A percentile compares a stretch with the other conserved stretches of the same genome.
Conservation (phyloP, 2,329 filamentous ascomycete species). For the Aspergillus amoenus region DNA sequence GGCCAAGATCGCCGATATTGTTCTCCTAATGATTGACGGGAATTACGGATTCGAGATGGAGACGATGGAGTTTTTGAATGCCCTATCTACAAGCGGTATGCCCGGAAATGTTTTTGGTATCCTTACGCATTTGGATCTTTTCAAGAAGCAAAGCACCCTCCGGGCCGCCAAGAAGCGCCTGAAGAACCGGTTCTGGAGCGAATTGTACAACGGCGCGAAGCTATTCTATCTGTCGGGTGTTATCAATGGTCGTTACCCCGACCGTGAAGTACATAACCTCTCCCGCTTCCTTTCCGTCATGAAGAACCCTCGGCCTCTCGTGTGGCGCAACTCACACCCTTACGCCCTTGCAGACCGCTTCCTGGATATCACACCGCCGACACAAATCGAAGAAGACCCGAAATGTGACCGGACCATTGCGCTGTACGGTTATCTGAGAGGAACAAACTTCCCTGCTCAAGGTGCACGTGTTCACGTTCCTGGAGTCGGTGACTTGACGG, state of each 20-base stretch:
- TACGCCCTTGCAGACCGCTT: conserved; percentile 94
- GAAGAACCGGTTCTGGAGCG: conserved; percentile 95
- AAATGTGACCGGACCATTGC: conserved; percentile 91
- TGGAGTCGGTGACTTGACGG: conserved; percentile 83
- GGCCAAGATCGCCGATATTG: conserved; percentile 95
- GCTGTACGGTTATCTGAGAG: conserved; percentile 88
- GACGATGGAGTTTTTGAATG: conserved; percentile 98
- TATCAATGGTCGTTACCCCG: conserved; percentile 93
- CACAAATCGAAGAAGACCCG: conserved; percentile 79
- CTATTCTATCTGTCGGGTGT: conserved; percentile 96
- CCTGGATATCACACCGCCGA: conserved; percentile 91
- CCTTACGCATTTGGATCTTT: conserved; percentile 91
- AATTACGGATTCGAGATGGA: conserved; percentile 99
- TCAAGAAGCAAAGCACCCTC: conserved; percentile 87
- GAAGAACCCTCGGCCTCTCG: conserved; percentile 95
- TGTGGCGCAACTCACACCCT: conserved; percentile 96
- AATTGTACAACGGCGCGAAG: conserved; percentile 94
- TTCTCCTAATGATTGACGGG: conserved; percentile 96
- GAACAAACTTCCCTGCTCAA: conserved; percentile 86
- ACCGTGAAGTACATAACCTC: conserved; percentile 93
- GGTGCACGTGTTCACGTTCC: conserved; percentile 89
- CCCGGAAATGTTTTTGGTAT: conserved; percentile 98
- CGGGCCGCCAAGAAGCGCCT: conserved; percentile 94
- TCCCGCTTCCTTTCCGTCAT: conserved; percentile 95
- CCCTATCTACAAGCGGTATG: conserved; percentile 92